Evolutionary conservation across 139 green algal genomes (phyloP).

Genomic region (Coccomyxa sp.): DNA sequence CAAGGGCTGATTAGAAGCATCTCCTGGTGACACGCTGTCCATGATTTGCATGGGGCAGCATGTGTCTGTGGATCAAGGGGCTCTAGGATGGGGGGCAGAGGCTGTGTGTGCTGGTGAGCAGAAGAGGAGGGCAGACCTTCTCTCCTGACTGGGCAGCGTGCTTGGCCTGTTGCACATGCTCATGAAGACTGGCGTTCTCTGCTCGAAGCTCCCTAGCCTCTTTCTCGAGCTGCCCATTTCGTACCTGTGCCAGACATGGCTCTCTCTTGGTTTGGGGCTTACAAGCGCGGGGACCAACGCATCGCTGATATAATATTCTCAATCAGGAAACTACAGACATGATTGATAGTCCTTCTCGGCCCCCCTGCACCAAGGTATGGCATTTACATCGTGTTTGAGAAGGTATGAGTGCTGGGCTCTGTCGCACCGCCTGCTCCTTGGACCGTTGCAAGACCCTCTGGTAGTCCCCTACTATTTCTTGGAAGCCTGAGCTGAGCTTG

Average conservation of each 20-base stretch:
- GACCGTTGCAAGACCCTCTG: background rate
- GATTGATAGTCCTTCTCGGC: too few relatives aligned
- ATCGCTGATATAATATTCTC: too few relatives aligned
- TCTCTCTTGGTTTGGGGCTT: too few relatives aligned
- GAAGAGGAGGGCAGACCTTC: constrained; percentile 8
- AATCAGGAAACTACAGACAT: too few relatives aligned
- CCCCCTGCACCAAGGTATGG: too few relatives aligned
- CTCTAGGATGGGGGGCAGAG: background rate
- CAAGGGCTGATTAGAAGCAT: too few relatives aligned
- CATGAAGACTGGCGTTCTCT: constrained; percentile 45
- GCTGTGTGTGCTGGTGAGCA: background rate
- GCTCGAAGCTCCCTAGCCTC: constrained; percentile 66
- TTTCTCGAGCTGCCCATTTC: constrained; percentile 63
- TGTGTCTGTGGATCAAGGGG: too few relatives aligned
- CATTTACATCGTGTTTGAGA: too few relatives aligned
- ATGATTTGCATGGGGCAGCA: too few relatives aligned
- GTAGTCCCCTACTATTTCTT: background rate
- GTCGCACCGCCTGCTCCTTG: background rate
- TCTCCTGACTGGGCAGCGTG: constrained; percentile 10
- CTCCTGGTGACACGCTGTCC: too few relatives aligned
- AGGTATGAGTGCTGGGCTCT: background rate
- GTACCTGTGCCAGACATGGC: constrained; percentile 41
- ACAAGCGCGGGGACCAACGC: too few relatives aligned
- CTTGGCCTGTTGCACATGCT: constrained; percentile 17
- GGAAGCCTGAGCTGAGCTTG: background rate